Conservation (phyloP, 164 flowering plant species). For the grape (Vitis vinifera) region DNA sequence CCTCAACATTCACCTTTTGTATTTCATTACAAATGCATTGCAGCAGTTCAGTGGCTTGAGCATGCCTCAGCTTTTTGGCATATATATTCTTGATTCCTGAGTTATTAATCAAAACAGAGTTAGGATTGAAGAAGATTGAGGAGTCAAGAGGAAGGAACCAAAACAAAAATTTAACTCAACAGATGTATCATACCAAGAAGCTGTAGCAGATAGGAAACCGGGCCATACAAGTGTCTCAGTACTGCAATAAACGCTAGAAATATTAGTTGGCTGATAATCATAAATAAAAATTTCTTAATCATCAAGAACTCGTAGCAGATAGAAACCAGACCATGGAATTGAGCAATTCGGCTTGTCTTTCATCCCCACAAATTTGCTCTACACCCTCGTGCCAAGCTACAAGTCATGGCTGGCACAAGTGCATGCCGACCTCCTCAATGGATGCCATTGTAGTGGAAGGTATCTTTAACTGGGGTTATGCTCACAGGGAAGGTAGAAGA, state of each 20-base stretch:
- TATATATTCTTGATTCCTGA: slow-evolving; percentile 11
- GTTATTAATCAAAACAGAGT: background rate
- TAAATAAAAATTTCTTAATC: too few relatives aligned
- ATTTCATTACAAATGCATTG: background rate
- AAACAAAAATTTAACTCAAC: background rate
- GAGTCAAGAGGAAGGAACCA: background rate
- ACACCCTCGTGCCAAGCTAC: too few relatives aligned
- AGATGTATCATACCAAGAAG: background rate
- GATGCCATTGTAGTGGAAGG: too few relatives aligned
- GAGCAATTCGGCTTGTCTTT: too few relatives aligned
- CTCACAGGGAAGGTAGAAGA: too few relatives aligned
- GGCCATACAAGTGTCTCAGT: background rate
- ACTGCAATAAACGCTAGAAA: background rate
- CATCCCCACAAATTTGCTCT: too few relatives aligned
- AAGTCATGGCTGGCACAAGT: too few relatives aligned
- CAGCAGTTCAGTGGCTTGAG: slow-evolving; percentile 13
- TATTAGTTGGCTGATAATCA: too few relatives aligned
- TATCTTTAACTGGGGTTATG: too few relatives aligned
- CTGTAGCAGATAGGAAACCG: background rate
- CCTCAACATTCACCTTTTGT: background rate
- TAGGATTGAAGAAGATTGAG: background rate
- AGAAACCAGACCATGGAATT: too few relatives aligned
- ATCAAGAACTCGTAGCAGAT: too few relatives aligned
- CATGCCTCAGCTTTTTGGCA: slow-evolving; percentile 14
- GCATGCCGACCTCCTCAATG: too few relatives aligned